Evolutionary conservation across 2,329 filamentous ascomycete species (phyloP).

Genomic region (Arthrobotrys entomopaga): DNA sequence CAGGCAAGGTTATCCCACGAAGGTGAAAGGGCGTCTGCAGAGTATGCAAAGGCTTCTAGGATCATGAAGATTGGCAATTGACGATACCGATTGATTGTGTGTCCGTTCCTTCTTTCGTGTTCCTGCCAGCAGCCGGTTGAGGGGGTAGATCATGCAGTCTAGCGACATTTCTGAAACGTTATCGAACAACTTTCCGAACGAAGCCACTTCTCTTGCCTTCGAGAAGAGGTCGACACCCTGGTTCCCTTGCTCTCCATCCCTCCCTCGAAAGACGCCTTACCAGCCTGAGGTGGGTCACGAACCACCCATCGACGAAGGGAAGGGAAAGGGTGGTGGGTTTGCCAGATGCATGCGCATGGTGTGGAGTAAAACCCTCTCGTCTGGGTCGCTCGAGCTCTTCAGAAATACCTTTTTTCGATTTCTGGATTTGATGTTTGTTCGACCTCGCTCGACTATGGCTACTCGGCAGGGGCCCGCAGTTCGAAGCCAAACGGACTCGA

Average conservation of each 20-base stretch:
- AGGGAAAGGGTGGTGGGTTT: constrained; percentile 16
- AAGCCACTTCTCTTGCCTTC: constrained; percentile 39
- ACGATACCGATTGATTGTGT: constrained; percentile 9
- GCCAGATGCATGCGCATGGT: constrained; percentile 20
- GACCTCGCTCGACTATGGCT: neutral
- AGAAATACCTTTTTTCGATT: constrained; percentile 1
- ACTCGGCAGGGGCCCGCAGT: constrained; percentile 15
- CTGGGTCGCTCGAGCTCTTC: constrained; percentile 37
- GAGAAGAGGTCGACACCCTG: constrained; percentile 23
- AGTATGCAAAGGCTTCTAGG: constrained; percentile 51
- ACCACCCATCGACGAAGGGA: constrained; percentile 15
- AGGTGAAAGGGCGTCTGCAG: constrained; percentile 32
- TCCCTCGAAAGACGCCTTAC: constrained; percentile 21
- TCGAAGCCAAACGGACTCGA: constrained; percentile 30
- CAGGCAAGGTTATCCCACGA: constrained; percentile 20
- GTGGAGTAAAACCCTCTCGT: constrained; percentile 25
- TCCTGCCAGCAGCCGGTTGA: constrained; percentile 23
- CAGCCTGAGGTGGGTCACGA: constrained; percentile 25
- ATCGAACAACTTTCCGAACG: constrained; percentile 55
- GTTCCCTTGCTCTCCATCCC: constrained; percentile 11
- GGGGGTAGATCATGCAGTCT: constrained; percentile 51
- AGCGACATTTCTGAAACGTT: constrained; percentile 55
- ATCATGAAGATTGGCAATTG: constrained; percentile 40
- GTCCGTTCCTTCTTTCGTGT: neutral
- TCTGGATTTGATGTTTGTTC: constrained; percentile 3